Percentiles rank a stretch among this genome's conserved stretches.
Conservation (phyloP, 805 yeast species). For the Candida chauliodis region DNA sequence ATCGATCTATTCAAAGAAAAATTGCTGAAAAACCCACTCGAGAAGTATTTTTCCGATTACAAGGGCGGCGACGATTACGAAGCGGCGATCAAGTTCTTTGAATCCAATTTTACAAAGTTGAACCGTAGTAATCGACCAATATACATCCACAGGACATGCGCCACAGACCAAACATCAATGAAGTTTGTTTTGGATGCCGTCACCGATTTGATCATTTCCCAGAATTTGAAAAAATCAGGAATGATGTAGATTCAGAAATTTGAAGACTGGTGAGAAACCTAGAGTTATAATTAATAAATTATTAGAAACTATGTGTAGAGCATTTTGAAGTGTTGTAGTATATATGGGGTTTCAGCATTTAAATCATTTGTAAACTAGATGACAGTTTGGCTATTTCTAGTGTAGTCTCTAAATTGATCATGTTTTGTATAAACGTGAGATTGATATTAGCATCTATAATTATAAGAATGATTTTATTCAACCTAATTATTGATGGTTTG, state of each 20-base stretch:
- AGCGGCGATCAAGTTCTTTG: slow-evolving; percentile 70
- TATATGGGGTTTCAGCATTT: too few species aligned
- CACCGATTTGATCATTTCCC: slow-evolving; percentile 84
- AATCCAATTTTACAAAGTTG: slow-evolving; percentile 56
- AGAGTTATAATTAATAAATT: too few species aligned
- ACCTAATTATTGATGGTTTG: too few species aligned
- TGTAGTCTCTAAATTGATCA: too few species aligned
- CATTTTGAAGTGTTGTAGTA: too few species aligned
- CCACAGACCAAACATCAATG: slow-evolving; percentile 90
- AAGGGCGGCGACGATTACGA: slow-evolving; percentile 62
- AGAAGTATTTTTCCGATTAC: slow-evolving; percentile 74
- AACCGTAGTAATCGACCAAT: slow-evolving; percentile 72
- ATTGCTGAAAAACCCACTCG: slow-evolving; percentile 60
- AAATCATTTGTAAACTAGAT: too few species aligned
- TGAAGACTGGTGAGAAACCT: too few species aligned
- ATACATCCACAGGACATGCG: slow-evolving; percentile 91
- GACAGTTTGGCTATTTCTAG: too few species aligned
- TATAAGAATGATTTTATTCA: too few species aligned
- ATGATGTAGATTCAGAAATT: slow-evolving; percentile 45
- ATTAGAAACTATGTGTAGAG: too few species aligned
- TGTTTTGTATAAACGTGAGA: too few species aligned
- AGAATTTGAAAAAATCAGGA: slow-evolving; percentile 76
- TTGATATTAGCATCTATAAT: too few species aligned
- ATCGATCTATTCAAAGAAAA: slow-evolving; percentile 77
- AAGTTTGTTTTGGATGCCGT: slow-evolving; percentile 87